A percentile compares a stretch with the other conserved stretches of the same genome.
phyloP scores from a whole-genome alignment of 495 filamentous ascomycete species.

The Cercophora sp. region DNA sequence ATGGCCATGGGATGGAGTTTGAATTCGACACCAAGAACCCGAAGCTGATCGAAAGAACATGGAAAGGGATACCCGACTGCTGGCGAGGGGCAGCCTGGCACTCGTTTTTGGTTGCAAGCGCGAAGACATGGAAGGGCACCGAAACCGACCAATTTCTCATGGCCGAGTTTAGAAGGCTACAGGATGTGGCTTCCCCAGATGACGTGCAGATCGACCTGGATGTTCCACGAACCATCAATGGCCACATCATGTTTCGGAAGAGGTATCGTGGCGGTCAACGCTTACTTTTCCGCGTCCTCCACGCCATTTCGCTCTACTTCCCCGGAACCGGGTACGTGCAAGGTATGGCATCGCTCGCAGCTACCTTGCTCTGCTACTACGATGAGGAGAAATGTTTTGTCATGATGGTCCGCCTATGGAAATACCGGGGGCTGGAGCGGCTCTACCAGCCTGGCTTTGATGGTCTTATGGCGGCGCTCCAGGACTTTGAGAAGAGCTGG shows the following conservation, averaged over 20 bases:
- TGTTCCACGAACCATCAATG: constrained; percentile 90
- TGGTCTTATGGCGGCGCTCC: constrained; percentile 81
- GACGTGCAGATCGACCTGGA: constrained; percentile 98
- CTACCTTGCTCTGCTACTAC: constrained; percentile 92
- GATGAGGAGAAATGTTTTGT: constrained; percentile 93
- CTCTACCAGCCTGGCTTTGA: constrained; percentile 82
- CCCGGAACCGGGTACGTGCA: constrained; percentile 94
- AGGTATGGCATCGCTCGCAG: constrained; percentile 92
- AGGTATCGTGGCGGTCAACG: constrained; percentile 90
- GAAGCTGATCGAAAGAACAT: constrained; percentile 85
- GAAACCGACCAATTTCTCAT: constrained; percentile 69
- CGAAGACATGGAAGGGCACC: constrained; percentile 57
- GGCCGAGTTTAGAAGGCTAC: constrained; percentile 62
- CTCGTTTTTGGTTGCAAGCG: constrained; percentile 82
- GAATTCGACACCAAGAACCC: constrained; percentile 80
- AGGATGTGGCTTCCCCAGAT: constrained; percentile 72
- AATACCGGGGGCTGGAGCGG: constrained; percentile 76
- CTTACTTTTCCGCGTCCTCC: constrained; percentile 86
- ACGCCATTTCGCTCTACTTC: constrained; percentile 83
- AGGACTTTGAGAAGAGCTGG: constrained; percentile 87
- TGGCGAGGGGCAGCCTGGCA: constrained; percentile 95
- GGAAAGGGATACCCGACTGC: constrained; percentile 97
- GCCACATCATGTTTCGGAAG: constrained; percentile 95
- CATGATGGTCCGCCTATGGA: constrained; percentile 91
- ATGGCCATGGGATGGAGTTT: constrained; percentile 81